Base-by-base conservation (phyloP, 2,329 filamentous ascomycete genomes). In the Emergomyces pasteurianus region DNA sequence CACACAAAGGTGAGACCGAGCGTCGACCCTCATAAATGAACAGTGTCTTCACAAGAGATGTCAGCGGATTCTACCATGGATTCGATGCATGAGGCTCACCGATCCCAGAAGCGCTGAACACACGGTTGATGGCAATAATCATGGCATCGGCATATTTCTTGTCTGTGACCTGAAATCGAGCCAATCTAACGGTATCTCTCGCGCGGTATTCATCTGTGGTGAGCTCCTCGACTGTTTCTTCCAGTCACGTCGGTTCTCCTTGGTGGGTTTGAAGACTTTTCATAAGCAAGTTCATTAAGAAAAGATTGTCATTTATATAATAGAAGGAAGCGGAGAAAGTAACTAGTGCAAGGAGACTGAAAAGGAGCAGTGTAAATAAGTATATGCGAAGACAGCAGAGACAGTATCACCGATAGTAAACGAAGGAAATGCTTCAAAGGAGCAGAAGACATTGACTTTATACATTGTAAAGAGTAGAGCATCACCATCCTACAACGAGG, bases 141-240 rank as follows among this genome's bases (percentile, higher is more conserved):
- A 56, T 61, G 16, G 57, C 47, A 38, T 61, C 23, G n/a, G 56
- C 60, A 59, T 61, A 61, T 50, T 61, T 61, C 43, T 61, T 61
- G 60, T 54, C 56, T 46, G 53, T 49, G 40, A 50, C 12, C 2
- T 50, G 47, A 6, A 43, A 31, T 12, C 18, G 26, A 59, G 58
- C 23, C 58, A 59, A 38, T 59, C 58, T 38, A 21, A 43, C 18
- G 43, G 12, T 53, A 43, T 59, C 58, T 47, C 56, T 47, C 18
- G 23, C 43, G 4, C 23, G 28, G 56, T 58, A 58, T 47, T 58
- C 56, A 47, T 47, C 56, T 58, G 56, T 40, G 21, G 40, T 58
- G 40, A 58, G 38, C 40, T 58, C 28, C 40, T 58, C 40, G 38
- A n/a, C 40, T 31, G 16, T 58, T 58, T 58, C 55, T 47, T 58